A percentile compares a stretch with the other conserved stretches of the same genome.
Evolutionary conservation across 1,284 basidiomycete genomes (phyloP).

Genomic region (Entoloma clypeatum): DNA sequence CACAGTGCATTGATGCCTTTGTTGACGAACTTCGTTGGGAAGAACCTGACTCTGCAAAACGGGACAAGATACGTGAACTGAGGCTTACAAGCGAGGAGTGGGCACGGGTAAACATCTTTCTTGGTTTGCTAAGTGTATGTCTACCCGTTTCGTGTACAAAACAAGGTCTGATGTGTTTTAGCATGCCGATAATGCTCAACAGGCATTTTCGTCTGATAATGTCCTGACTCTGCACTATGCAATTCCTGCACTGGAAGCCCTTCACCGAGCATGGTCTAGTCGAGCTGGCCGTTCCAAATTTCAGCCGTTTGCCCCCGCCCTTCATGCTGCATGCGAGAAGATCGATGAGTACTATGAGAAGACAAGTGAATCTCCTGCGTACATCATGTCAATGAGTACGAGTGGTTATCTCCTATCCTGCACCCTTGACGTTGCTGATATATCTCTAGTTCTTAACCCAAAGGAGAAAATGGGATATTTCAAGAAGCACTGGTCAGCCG

Average conservation of each 20-base stretch:
- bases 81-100: conserved; percentile 13
- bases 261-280: conserved; percentile 8
- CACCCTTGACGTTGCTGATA: background rate
- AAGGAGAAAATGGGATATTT: conserved; percentile 6
- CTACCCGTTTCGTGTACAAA: no score
- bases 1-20: conserved; percentile 10
- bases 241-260: conserved; percentile 17
- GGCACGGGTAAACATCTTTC: no score
- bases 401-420: conserved; percentile 1
- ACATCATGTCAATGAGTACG: conserved; percentile 10
- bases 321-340: conserved; percentile 6
- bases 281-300: background rate
- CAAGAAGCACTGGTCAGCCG: conserved; percentile 9
- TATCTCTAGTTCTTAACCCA: conserved; percentile 5
- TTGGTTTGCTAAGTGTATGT: no score
- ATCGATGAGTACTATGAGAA: conserved; percentile 13
- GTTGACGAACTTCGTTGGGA: conserved; percentile 6
- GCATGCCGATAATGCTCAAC: background rate
- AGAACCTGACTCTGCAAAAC: conserved; percentile 6
- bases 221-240: conserved; percentile 4
- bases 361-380: conserved; percentile 9
- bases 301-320: background rate
- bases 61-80: conserved; percentile 6
- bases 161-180: no score
- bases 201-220: background rate